These are phyloP conservation scores for Blastobotrys attinorum DNA, from an alignment of 805 yeast genomes.

Conservation along the genomic window DNA sequence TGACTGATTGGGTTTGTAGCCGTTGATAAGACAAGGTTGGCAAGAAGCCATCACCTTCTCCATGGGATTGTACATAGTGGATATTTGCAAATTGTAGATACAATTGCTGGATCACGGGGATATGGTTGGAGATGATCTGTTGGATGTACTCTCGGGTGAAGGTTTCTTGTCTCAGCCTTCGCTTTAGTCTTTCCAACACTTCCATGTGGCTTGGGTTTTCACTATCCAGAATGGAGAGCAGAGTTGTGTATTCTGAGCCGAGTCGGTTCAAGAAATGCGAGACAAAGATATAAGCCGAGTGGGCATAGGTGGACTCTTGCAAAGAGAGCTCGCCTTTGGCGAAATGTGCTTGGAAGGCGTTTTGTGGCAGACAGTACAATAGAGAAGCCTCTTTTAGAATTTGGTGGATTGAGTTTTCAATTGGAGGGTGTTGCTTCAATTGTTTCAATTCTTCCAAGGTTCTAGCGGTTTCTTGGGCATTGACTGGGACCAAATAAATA, in stretches of 20 bases:
- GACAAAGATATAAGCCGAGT: slow-evolving; percentile 84
- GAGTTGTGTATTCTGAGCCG: slow-evolving; percentile 78
- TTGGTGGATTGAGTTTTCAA: slow-evolving; percentile 77
- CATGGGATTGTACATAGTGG: slow-evolving; percentile 62
- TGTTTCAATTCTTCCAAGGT: slow-evolving; percentile 25
- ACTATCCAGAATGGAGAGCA: slow-evolving; percentile 56
- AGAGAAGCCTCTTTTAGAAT: slow-evolving; percentile 90
- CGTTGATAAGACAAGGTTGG: slow-evolving; percentile 81
- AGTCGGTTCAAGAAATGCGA: slow-evolving; percentile 91
- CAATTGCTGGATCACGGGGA: slow-evolving; percentile 67
- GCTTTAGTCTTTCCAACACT: slow-evolving; percentile 70
- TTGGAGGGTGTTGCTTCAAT: slow-evolving; percentile 33
- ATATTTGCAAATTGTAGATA: slow-evolving; percentile 87
- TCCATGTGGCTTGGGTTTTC: slow-evolving; percentile 63
- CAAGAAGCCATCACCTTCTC: slow-evolving; percentile 28
- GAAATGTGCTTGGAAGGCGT: slow-evolving; percentile 67
- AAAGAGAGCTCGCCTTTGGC: slow-evolving; percentile 72
- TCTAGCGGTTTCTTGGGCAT: slow-evolving; percentile 36
- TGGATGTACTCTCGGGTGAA: slow-evolving; percentile 78
- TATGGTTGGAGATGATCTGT: slow-evolving; percentile 64
- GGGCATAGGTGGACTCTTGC: slow-evolving; percentile 92
- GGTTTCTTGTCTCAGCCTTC: slow-evolving; percentile 86
- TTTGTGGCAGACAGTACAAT: slow-evolving; percentile 83
- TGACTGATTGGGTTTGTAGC: slow-evolving; percentile 65
- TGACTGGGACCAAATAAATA: slow-evolving; percentile 65